Base-by-base conservation (phyloP, 2,329 filamentous ascomycete species). In the Sclerotinia sclerotiorum region DNA sequence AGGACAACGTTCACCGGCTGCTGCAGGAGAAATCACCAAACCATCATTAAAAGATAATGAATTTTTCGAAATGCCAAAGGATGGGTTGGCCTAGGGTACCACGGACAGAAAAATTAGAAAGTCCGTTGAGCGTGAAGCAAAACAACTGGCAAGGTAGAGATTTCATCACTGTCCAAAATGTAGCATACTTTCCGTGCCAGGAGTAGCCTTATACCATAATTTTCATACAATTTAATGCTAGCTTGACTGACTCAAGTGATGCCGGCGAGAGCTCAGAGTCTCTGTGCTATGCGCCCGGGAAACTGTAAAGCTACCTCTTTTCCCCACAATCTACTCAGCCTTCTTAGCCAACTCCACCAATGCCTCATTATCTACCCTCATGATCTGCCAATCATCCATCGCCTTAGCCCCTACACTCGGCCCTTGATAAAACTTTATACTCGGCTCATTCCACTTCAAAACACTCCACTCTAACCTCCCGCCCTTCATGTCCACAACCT, bases 381-480 rank as follows among this genome's bases (percentile, higher is more conserved):
- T 88, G 2, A 86, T 87, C 21, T 92, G 85, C 91, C 91, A 94
- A 69, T 90, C 89, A 70, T 82, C 81, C 88, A 89, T 87, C 72
- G 82, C 81, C 73, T 80, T 82, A 1, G 91, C 91, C 0, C 92
- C 91, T 65, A 76, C 85, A 69, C 82, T 84, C 19, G 39, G 39
- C 4, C 65, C 57, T 79, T 89, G 83, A 78, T 98, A 98, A 76
- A 98, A 97, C 74, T 88, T 84, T 81, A 98, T 91, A 78, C 90
- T 94, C 10, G 92, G 91, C 82, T 92, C 87, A 77, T 98, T 98
- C 93, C 93, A 97, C 81, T 92, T 94, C 74, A 97, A 80, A 71
- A 97, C 95, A 72, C 85, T 88, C 94, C 94, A 98, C 77, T 98
- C 94, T 67, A 98, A 80, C 69, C 94, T 84, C 10, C 85, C 88